Evolutionary conservation across 2,329 filamentous ascomycete species (phyloP).

Genomic region (Chrysoporthe deuterocubensis): DNA sequence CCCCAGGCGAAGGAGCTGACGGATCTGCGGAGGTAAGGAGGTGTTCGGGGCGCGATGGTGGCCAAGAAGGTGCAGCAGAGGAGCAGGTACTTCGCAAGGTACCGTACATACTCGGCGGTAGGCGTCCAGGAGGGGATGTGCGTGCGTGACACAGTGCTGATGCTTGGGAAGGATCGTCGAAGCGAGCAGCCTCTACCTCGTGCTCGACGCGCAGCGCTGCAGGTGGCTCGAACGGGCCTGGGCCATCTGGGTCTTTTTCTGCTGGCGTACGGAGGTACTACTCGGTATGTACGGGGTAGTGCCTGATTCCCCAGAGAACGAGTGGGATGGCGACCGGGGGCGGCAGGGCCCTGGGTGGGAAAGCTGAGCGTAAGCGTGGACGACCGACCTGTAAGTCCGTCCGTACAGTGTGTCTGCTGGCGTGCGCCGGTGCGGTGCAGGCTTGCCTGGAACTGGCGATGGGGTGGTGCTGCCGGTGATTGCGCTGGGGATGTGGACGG

Average conservation of each 20-base stretch:
- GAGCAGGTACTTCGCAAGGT: slow-evolving; percentile 9
- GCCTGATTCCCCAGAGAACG: slow-evolving; percentile 25
- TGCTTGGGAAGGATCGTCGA: slow-evolving; percentile 5
- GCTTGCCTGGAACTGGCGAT: no score
- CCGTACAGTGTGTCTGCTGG: no score
- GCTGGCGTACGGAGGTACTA: no score
- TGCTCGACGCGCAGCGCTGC: slow-evolving; percentile 1
- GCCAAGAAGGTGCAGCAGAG: slow-evolving; percentile 7
- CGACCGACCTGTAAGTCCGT: neutral
- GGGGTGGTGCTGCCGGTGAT: no score
- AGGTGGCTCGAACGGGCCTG: slow-evolving; percentile 8
- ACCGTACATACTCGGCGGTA: slow-evolving; percentile 2
- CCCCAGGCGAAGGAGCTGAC: slow-evolving; percentile 6
- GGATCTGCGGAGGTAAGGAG: slow-evolving; percentile 25
- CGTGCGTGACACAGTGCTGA: slow-evolving; percentile 12
- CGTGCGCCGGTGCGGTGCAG: no score
- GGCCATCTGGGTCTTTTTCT: slow-evolving; percentile 2
- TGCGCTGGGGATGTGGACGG: no score
- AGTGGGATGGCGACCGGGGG: slow-evolving; percentile 8
- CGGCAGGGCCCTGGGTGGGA: neutral
- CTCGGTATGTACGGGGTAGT: slow-evolving; percentile 26
- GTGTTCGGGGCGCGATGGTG: neutral
- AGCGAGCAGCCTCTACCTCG: neutral
- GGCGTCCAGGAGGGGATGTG: slow-evolving; percentile 2
- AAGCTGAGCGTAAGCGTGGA: neutral